Base-by-base conservation (phyloP, 805 yeast genomes). In the Teunomyces tritomae region DNA sequence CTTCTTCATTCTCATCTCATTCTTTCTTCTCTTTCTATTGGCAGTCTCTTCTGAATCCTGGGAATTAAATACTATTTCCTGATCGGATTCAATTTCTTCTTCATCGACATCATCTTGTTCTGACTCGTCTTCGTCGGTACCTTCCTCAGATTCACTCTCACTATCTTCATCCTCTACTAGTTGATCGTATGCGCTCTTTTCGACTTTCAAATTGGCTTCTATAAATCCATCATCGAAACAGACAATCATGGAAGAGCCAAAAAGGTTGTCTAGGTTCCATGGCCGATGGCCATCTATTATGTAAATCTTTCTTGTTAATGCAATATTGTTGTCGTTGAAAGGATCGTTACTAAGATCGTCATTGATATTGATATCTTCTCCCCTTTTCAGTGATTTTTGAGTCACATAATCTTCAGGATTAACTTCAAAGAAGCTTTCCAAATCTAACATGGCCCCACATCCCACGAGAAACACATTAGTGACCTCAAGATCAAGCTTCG, bases 201-300 rank as follows among this genome's bases (percentile, higher is more conserved):
- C 90, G 4, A 69, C 64, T 10, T 51, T 51, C 45, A 91, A 63
- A 44, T 79, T 82, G 30, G 76, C 79, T 28, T 84, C 87, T 1
- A 87, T 75, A 41, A 73, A 72, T 0, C 96, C 97, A 62, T 92
- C 98, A 60, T 91, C 98, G 50, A 91, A 79, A 64, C 98, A 91
- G 5, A 76, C 76, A 4, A 94, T 80, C 52, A 82, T 76, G 8
- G 82, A 81, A 5, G 92, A 84, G 1, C 96, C 97, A 73, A 87
- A 91, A 41, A 94, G 59, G 61, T 94, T 94, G 63, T 91, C 96
- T 53, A 94, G 71, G 66, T 91, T 91, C 98, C 99, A 94, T 3
- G 99, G 99, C 53, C 98, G 73, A 54, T 87, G 94, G 3, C 96
- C 90, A 66, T 94, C 99, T 47, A 94, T 76, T 8, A 95, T 79